phyloP scores from a whole-genome alignment of 345 rosid species.

The Lumnitzera racemosa region DNA sequence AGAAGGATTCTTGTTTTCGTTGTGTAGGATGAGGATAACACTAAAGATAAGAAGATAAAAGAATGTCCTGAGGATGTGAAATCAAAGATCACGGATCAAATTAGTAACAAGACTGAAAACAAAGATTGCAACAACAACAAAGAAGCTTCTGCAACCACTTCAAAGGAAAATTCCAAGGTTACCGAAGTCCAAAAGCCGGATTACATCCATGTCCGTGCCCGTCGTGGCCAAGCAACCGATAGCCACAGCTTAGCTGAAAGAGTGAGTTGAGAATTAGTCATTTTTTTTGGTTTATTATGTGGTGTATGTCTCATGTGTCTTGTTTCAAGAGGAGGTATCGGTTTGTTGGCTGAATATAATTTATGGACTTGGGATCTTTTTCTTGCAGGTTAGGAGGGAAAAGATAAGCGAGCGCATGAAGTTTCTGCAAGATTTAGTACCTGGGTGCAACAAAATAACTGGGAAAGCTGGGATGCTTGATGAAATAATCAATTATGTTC shows the following conservation, averaged over 20 bases:
- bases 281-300: not conserved
- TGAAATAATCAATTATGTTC: constrained; percentile 75
- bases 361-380: not conserved
- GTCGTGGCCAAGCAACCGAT: constrained; percentile 97
- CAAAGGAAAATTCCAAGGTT: constrained; percentile 63
- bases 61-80: constrained; percentile 42
- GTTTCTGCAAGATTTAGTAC: constrained; percentile 74
- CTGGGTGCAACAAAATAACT: constrained; percentile 61
- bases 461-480: constrained; percentile 90
- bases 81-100: constrained; percentile 48
- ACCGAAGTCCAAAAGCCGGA: constrained; percentile 59
- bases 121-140: constrained; percentile 17
- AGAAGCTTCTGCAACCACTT: constrained; percentile 35
- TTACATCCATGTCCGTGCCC: constrained; percentile 94
- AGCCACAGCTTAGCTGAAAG: constrained; percentile 98
- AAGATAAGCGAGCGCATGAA: constrained; percentile 84
- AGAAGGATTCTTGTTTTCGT: constrained; percentile 3
- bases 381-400: constrained; percentile 79
- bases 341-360: not conserved
- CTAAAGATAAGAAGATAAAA: constrained; percentile 26
- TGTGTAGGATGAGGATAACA: constrained; percentile 35
- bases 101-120: constrained; percentile 21
- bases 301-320: too few species aligned
- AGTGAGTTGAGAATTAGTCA: constrained; percentile 35
- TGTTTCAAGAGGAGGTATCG: too few species aligned